Base-by-base conservation (phyloP, 306 rosid species). In the Rosa persica region DNA sequence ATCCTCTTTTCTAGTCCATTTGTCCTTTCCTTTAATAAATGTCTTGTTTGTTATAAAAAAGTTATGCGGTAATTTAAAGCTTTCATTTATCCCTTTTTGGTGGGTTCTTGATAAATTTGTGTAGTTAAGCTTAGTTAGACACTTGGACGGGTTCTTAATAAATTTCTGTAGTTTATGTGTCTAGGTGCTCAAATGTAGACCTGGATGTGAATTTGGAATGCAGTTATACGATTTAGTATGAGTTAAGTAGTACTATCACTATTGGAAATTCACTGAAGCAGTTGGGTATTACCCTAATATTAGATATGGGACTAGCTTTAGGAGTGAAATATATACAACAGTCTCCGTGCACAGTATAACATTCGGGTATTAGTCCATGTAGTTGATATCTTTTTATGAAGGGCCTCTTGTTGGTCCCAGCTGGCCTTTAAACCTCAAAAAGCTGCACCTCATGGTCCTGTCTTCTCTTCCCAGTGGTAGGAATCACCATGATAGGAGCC, bases 221-320 rank as follows among this genome's bases (percentile, higher is more conserved):
- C 1, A 15, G 38, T 5, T 55, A 30, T 62, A 34, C 5, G 10
- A 62, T 62, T 42, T 62, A 61, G 20, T 30, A 62, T 30, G 10
- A 62, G n/a, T 62, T 23, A 13, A 74, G 15, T 74, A 23, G 38
- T 74, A 73, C n/a, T 42, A 12, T 54, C n/a, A 38, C 7, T 73
- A 55, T 5, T 52, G 64, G 65, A 36, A 72, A 36, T 25, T 54
- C 52, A 20, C 27, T 54, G 27, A 54, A n/a, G 48, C 16, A 69
- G 27, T 43, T 72, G 57, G 11, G 64, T 47, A 20, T 51, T 72
- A 39, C 40, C 47, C n/a, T 72, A 34, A 72, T 51, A 44, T 72
- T 5, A 4, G 36, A 72, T 12, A 57, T 5, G 19, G 9, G 39
- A 73, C 36, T 38, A 39, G 51, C 49, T 22, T 55, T 55, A 15